Percentiles rank a stretch among this genome's conserved stretches.
Evolutionary conservation across 495 filamentous ascomycete species (phyloP).

Genomic region (Mytilinidion resinicola): DNA sequence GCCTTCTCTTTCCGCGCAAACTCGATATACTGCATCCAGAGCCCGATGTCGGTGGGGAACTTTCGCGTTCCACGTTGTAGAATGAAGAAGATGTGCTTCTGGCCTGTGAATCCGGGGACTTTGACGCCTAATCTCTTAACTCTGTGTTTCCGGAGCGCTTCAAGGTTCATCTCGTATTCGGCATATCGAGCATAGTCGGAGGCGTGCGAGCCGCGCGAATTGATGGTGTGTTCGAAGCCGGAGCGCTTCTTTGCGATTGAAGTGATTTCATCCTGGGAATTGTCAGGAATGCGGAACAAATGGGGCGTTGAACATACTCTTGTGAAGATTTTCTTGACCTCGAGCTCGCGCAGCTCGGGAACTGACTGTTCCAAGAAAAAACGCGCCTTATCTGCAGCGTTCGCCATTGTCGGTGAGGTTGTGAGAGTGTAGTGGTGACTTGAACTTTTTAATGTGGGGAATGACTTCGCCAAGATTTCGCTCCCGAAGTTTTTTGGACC

Average conservation of each 20-base stretch:
- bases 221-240: constrained; percentile 86
- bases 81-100: constrained; percentile 79
- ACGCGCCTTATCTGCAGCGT: constrained; percentile 84
- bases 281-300: neutral
- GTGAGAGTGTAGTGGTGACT: too few species aligned
- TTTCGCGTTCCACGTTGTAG: constrained; percentile 81
- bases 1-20: constrained; percentile 72
- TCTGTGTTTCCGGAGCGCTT: constrained; percentile 72
- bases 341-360: constrained; percentile 81
- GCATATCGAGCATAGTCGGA: constrained; percentile 80
- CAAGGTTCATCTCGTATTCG: constrained; percentile 86
- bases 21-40: constrained; percentile 92
- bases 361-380: constrained; percentile 89
- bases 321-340: constrained; percentile 80
- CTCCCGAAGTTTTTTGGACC: too few species aligned
- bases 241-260: constrained; percentile 83
- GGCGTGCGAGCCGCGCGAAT: constrained; percentile 67
- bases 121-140: constrained; percentile 73
- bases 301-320: constrained; percentile 46
- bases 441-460: too few species aligned
- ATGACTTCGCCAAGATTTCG: too few species aligned
- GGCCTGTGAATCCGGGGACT: constrained; percentile 53
- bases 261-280: constrained; percentile 69
- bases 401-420: constrained; percentile 54
- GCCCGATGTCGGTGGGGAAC: constrained; percentile 69